Percentiles rank a stretch among this genome's conserved stretches.
phyloP scores from a whole-genome alignment of 2,329 filamentous ascomycete genomes.

The Penicillium sp. region DNA sequence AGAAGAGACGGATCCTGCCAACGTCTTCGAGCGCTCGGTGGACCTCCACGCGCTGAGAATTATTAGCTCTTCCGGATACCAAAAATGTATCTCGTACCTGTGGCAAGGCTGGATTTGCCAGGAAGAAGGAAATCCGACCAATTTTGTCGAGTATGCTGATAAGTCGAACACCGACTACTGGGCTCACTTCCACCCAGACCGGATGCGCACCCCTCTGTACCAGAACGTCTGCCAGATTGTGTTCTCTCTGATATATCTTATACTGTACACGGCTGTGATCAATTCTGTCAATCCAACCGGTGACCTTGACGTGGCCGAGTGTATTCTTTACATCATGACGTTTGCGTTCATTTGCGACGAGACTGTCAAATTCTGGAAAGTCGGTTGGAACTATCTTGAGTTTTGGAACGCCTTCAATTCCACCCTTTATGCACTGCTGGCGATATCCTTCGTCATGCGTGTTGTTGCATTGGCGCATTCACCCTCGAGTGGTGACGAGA shows the following conservation, averaged over 20 bases:
- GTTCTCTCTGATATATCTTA: conserved; percentile 77
- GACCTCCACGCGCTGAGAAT: conserved; percentile 84
- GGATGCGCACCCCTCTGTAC: conserved; percentile 87
- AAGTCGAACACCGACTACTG: conserved; percentile 74
- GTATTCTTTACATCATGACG: conserved; percentile 84
- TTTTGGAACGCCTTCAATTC: conserved; percentile 98
- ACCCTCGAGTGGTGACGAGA: conserved; percentile 44
- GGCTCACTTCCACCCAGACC: conserved; percentile 84
- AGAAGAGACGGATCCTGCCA: conserved; percentile 68
- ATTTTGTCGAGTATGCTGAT: conserved; percentile 80
- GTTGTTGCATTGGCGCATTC: conserved; percentile 70
- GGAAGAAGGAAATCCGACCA: conserved; percentile 82
- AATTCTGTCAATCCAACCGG: conserved; percentile 87
- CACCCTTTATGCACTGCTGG: conserved; percentile 72
- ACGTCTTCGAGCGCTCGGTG: conserved; percentile 89
- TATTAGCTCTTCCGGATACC: conserved; percentile 89
- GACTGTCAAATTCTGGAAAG: conserved; percentile 83
- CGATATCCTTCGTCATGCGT: conserved; percentile 71
- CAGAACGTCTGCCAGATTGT: conserved; percentile 87
- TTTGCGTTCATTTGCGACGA: conserved; percentile 88
- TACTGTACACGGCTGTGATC: conserved; percentile 81
- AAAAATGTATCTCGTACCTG: conserved; percentile 87
- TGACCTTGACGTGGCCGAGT: conserved; percentile 78
- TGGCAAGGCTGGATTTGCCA: conserved; percentile 98
- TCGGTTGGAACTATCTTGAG: conserved; percentile 81